Evolutionary conservation across 163 green algal genomes (phyloP).

Genomic region (Prototheca wickerhamii): DNA sequence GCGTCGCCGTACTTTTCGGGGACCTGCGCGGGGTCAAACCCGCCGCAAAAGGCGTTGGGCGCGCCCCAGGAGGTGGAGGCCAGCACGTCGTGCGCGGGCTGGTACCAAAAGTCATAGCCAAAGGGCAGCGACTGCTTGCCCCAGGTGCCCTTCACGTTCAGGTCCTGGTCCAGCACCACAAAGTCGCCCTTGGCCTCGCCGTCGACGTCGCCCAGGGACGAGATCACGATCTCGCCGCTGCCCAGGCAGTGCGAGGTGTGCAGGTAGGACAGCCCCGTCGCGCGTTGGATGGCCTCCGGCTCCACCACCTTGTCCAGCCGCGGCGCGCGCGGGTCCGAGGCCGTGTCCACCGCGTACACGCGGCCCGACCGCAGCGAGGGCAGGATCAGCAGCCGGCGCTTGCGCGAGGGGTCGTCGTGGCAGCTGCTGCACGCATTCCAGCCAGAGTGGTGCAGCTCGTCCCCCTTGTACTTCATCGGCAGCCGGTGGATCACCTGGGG

Average conservation of each 20-base stretch:
- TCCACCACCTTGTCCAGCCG: constrained; percentile 49
- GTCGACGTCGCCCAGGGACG: constrained; percentile 38
- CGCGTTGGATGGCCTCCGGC: constrained; percentile 41
- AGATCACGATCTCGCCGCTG: constrained; percentile 41
- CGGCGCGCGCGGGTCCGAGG: constrained; percentile 41
- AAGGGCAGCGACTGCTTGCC: constrained; percentile 35
- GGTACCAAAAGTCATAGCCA: constrained; percentile 83
- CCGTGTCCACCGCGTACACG: constrained; percentile 54
- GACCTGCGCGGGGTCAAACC: constrained; percentile 68
- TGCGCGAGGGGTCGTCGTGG: constrained; percentile 33
- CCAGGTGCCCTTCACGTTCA: constrained; percentile 57
- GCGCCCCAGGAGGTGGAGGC: constrained; percentile 63
- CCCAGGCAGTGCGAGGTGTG: constrained; percentile 72
- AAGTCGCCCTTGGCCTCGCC: constrained; percentile 54
- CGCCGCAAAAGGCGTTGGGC: constrained; percentile 60
- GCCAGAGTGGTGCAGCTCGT: constrained; percentile 78
- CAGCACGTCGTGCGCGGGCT: constrained; percentile 76
- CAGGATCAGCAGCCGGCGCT: constrained; percentile 42
- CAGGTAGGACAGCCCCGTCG: constrained; percentile 48
- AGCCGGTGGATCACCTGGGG: constrained; percentile 65
- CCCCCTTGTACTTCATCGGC: constrained; percentile 52
- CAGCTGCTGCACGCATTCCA: constrained; percentile 71
- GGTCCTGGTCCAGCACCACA: constrained; percentile 58
- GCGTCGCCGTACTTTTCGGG: constrained; percentile 46
- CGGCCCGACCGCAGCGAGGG: constrained; percentile 38